Evolutionary conservation across 106 monocot genomes (phyloP).

Genomic region (Triglochin maritima): DNA sequence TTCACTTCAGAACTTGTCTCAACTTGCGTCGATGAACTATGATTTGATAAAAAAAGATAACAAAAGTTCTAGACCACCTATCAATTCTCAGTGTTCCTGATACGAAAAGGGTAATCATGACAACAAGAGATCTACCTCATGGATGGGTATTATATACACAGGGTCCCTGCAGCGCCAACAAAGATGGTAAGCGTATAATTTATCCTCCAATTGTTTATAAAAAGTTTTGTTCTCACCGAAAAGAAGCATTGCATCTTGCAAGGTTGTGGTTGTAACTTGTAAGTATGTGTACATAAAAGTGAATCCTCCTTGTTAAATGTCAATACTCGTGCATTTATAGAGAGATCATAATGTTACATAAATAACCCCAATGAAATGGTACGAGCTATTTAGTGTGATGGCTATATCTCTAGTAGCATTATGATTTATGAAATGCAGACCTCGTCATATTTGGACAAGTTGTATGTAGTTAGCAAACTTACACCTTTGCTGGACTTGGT

Average conservation of each 20-base stretch:
- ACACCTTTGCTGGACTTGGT: too few species aligned
- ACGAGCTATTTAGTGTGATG: too few species aligned
- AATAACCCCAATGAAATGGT: too few species aligned
- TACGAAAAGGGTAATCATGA: too few species aligned
- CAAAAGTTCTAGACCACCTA: conserved; percentile 24
- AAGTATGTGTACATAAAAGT: conserved; percentile 1
- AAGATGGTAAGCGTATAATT: neutral
- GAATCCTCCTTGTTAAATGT: conserved; percentile 1
- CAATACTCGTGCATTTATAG: neutral
- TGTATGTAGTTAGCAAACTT: too few species aligned
- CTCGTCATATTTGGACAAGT: too few species aligned
- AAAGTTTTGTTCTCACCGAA: neutral
- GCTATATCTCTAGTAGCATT: too few species aligned
- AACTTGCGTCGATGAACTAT: conserved; percentile 92
- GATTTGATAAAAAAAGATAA: conserved; percentile 72
- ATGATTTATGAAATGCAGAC: too few species aligned
- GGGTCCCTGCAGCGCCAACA: neutral
- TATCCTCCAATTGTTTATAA: neutral
- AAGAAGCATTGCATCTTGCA: neutral
- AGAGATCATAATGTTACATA: too few species aligned
- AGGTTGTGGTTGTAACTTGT: neutral
- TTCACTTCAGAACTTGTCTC: conserved; percentile 69
- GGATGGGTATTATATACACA: neutral
- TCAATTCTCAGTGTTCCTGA: conserved; percentile 19
- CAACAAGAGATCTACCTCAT: too few species aligned